These are phyloP conservation scores for Trametes cubensis DNA, from an alignment of 768 basidiomycete genomes.

Conservation along the genomic window DNA sequence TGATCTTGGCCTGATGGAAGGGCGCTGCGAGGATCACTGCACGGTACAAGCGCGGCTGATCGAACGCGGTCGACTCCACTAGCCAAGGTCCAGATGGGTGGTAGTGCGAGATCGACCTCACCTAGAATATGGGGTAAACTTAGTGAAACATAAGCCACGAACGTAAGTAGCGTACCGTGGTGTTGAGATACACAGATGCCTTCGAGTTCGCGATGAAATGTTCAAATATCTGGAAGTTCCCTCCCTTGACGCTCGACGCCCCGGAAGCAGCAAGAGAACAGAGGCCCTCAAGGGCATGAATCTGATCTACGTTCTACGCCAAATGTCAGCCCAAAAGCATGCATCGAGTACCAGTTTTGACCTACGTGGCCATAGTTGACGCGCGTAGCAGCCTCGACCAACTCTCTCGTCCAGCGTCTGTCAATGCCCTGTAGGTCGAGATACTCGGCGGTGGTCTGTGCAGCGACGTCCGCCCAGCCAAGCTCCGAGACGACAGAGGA, in stretches of 20 bases:
- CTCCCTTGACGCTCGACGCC: conserved; percentile 69
- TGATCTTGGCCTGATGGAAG: conserved; percentile 68
- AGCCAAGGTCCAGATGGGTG: conserved; percentile 52
- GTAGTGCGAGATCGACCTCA: conserved; percentile 50
- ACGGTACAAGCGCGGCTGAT: conserved; percentile 46
- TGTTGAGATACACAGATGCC: conserved; percentile 72
- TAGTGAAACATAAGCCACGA: background rate
- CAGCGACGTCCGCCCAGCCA: conserved; percentile 52
- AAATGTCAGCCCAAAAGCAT: background rate
- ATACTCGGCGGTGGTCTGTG: conserved; percentile 59
- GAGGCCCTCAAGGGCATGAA: conserved; percentile 79
- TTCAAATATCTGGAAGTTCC: conserved; percentile 86
- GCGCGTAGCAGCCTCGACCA: conserved; percentile 78
- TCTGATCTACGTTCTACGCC: conserved; percentile 59
- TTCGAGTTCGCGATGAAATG: conserved; percentile 71
- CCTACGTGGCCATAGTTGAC: conserved; percentile 82
- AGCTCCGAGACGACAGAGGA: conserved; percentile 54
- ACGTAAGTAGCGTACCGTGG: conserved; percentile 49
- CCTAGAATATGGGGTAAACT: conserved; percentile 39
- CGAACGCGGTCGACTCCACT: conserved; percentile 48
- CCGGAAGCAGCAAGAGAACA: conserved; percentile 72
- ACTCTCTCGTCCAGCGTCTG: conserved; percentile 63
- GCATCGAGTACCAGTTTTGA: background rate
- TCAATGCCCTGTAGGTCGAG: conserved; percentile 57
- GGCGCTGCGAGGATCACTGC: conserved; percentile 88